Evolutionary conservation across 2,329 filamentous ascomycete genomes (phyloP).

Genomic region (Escovopsis sp.): DNA sequence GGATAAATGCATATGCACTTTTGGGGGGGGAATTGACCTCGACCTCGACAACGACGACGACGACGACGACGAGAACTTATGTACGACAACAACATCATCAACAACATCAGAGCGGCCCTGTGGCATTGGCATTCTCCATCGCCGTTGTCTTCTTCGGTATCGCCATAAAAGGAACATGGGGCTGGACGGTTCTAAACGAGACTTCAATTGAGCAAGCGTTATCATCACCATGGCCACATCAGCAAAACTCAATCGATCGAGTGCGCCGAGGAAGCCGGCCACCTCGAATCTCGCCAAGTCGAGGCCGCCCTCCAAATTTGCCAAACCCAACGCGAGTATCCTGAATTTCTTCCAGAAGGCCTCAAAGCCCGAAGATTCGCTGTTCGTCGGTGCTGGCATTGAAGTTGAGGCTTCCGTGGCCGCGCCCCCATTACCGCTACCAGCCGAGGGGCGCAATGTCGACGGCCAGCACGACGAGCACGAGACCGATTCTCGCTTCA

Average conservation of each 20-base stretch:
- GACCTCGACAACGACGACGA: too few species aligned
- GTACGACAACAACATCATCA: too few species aligned
- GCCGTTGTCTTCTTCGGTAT: too few species aligned
- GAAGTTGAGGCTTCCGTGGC: background rate
- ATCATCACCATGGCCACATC: slow-evolving; percentile 19
- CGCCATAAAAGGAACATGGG: too few species aligned
- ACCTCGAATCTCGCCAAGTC: slow-evolving; percentile 12
- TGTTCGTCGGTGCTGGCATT: slow-evolving; percentile 32
- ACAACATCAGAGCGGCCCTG: too few species aligned
- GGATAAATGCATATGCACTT: too few species aligned
- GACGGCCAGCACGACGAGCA: slow-evolving; percentile 13
- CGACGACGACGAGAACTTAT: too few species aligned
- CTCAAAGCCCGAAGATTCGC: slow-evolving; percentile 40
- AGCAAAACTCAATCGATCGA: slow-evolving; percentile 18
- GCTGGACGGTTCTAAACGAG: too few species aligned
- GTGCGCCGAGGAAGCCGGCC: slow-evolving; percentile 18
- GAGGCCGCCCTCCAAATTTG: slow-evolving; percentile 14
- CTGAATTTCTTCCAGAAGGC: slow-evolving; percentile 63
- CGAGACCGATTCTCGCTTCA: slow-evolving; percentile 11
- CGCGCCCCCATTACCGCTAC: slow-evolving; percentile 5
- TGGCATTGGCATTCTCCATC: too few species aligned
- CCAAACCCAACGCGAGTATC: slow-evolving; percentile 48
- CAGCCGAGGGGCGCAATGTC: slow-evolving; percentile 14
- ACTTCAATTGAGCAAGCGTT: too few species aligned
- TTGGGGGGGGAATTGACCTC: too few species aligned